Conservation (phyloP, 2,329 filamentous ascomycete genomes). For the Monascus ruber region DNA sequence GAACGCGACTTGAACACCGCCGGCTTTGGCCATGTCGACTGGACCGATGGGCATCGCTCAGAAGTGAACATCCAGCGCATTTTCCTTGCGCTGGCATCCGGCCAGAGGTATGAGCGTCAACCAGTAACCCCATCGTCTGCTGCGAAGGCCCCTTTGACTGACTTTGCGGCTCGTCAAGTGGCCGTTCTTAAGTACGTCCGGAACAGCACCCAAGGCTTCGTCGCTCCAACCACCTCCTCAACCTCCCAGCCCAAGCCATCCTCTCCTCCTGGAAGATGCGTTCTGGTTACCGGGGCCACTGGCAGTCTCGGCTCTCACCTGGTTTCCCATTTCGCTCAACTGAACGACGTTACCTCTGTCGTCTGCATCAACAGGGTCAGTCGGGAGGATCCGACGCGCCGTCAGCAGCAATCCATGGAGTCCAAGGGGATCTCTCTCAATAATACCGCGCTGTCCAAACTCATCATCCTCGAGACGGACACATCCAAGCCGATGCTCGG, state of each 20-base stretch:
- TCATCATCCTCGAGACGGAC: constrained; percentile 40
- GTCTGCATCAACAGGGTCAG: constrained; percentile 39
- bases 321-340: constrained; percentile 23
- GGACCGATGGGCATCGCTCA: constrained; percentile 19
- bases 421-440: constrained; percentile 14
- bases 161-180: constrained; percentile 5
- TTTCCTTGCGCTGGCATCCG: constrained; percentile 13
- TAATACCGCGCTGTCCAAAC: constrained; percentile 18
- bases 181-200: constrained; percentile 13
- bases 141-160: constrained; percentile 3
- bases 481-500: constrained; percentile 39
- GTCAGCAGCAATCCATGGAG: constrained; percentile 25
- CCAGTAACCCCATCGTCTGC: constrained; percentile 1
- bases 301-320: constrained; percentile 32
- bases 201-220: constrained; percentile 12
- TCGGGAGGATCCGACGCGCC: constrained; percentile 12
- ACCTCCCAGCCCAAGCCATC: not conserved
- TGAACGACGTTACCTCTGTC: constrained; percentile 19
- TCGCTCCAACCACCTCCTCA: not conserved
- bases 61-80: constrained; percentile 14
- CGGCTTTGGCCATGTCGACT: constrained; percentile 23
- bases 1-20: constrained; percentile 15
- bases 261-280: constrained; percentile 7
- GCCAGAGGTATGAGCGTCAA: constrained; percentile 2
- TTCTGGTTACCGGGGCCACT: constrained; percentile 33